Evolutionary conservation across 495 filamentous ascomycete species (phyloP).

Genomic region (Aspergillus sclerotioniger): DNA sequence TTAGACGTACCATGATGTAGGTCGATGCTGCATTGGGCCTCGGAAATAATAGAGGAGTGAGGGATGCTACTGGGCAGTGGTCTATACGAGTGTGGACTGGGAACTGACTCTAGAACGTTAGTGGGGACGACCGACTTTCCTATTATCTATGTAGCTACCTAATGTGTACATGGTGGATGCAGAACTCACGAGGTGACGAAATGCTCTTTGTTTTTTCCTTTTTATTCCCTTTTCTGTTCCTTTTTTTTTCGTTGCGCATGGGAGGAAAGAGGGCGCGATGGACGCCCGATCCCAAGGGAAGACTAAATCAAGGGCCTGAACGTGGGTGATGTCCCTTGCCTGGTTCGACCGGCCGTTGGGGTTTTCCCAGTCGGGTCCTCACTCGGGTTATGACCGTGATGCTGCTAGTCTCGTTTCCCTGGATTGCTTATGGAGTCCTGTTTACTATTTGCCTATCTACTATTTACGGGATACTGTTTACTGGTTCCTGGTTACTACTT

Average conservation of each 20-base stretch:
- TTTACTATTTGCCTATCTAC: no score
- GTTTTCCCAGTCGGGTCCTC: background rate
- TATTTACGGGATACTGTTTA: no score
- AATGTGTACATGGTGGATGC: background rate
- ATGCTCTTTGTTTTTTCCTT: background rate
- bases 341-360: background rate
- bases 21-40: background rate
- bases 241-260: background rate
- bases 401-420: no score
- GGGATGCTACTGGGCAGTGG: background rate
- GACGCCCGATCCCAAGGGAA: background rate
- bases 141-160: background rate
- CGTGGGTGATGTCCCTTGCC: conserved; percentile 7
- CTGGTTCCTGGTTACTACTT: no score
- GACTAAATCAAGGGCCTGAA: conserved; percentile 6
- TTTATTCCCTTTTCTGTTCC: background rate
- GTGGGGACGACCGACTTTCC: background rate
- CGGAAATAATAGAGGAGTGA: background rate
- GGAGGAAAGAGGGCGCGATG: background rate
- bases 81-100: background rate
- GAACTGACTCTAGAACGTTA: background rate
- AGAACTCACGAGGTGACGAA: background rate
- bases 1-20: background rate
- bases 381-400: background rate
- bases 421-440: no score